Percentiles rank a stretch among this genome's conserved stretches.
Evolutionary conservation across 768 basidiomycete species (phyloP).

Genomic region (Cystofilobasidium bisporidii): DNA sequence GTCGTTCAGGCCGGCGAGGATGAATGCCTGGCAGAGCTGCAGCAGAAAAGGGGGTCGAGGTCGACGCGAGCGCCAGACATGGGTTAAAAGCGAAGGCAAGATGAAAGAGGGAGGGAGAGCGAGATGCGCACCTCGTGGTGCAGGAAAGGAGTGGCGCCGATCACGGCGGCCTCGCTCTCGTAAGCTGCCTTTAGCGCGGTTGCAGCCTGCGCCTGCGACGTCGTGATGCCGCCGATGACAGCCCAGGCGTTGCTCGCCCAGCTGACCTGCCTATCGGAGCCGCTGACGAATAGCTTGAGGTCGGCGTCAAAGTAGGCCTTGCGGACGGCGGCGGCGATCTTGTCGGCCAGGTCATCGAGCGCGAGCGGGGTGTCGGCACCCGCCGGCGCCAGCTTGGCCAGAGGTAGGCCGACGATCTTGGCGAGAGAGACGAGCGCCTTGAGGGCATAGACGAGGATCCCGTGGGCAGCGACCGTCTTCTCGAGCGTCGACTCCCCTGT

Average conservation of each 20-base stretch:
- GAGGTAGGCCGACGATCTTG: conserved; percentile 19
- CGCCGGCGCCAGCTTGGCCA: conserved; percentile 14
- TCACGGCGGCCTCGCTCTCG: conserved; percentile 9
- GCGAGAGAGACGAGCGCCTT: conserved; percentile 28
- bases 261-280: conserved; percentile 28
- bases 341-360: conserved; percentile 16
- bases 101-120: not conserved
- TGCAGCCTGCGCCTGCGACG: conserved; percentile 27
- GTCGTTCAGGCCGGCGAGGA: conserved; percentile 30
- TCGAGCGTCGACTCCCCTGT: too few relatives aligned
- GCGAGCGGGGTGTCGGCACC: not conserved
- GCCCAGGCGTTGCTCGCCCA: conserved; percentile 34
- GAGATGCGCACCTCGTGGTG: conserved; percentile 31
- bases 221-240: conserved; percentile 30
- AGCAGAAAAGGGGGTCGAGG: too few relatives aligned
- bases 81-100: not conserved
- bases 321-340: conserved; percentile 25
- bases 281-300: conserved; percentile 28
- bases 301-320: conserved; percentile 27
- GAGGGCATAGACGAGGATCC: too few relatives aligned
- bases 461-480: conserved; percentile 11
- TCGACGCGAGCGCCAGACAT: not conserved
- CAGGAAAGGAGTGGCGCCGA: conserved; percentile 31
- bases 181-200: conserved; percentile 29
- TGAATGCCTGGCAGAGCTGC: conserved; percentile 32